Conservation (phyloP, 768 basidiomycete genomes). For the Cystobasidium onofrii region DNA sequence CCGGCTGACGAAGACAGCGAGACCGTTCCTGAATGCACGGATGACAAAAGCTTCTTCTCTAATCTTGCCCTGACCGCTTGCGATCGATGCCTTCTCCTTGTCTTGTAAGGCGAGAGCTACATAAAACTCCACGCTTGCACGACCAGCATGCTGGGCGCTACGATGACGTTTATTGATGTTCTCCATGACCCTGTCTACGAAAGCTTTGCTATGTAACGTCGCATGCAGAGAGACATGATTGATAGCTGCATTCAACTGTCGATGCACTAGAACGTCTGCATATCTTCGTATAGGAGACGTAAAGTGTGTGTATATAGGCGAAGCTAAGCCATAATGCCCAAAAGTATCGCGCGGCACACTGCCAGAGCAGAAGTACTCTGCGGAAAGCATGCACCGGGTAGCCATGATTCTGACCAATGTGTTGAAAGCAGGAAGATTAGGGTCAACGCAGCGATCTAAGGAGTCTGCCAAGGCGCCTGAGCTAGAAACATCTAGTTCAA, state of each 20-base stretch:
- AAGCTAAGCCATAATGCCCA: constrained; percentile 95
- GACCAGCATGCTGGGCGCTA: constrained; percentile 93
- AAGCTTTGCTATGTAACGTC: constrained; percentile 73
- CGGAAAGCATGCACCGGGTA: constrained; percentile 93
- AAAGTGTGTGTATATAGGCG: constrained; percentile 94
- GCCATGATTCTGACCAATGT: constrained; percentile 98
- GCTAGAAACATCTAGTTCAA: constrained; percentile 78
- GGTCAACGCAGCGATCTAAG: constrained; percentile 76
- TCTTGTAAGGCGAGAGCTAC: constrained; percentile 71
- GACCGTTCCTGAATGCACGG: constrained; percentile 82
- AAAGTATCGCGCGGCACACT: constrained; percentile 86
- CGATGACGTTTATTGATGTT: constrained; percentile 85
- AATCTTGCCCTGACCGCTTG: constrained; percentile 48
- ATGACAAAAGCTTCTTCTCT: constrained; percentile 86
- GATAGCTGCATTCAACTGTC: constrained; percentile 85
- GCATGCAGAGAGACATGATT: constrained; percentile 73
- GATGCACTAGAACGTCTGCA: constrained; percentile 88
- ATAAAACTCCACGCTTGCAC: constrained; percentile 95
- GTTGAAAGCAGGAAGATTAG: constrained; percentile 79
- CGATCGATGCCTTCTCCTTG: constrained; percentile 42
- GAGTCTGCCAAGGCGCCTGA: constrained; percentile 82
- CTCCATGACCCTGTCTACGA: constrained; percentile 76
- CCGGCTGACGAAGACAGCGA: constrained; percentile 94
- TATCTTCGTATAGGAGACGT: constrained; percentile 95
- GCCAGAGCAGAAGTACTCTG: constrained; percentile 95